These are phyloP conservation scores for Botrytis pseudocinerea DNA, from an alignment of 2,329 filamentous ascomycete genomes.

Conservation along the genomic window DNA sequence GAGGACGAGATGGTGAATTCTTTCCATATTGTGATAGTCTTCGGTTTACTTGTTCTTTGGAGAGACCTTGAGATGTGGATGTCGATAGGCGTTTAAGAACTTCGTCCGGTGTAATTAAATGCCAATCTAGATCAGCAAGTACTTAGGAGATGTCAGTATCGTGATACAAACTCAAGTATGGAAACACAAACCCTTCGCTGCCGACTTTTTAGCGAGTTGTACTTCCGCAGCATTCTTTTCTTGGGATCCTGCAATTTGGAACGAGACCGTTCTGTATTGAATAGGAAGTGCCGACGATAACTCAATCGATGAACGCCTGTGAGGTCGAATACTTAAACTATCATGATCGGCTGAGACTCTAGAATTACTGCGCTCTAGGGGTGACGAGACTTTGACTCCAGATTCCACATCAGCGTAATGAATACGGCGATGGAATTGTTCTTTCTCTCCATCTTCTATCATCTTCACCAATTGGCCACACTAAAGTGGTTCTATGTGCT, in stretches of 20 bases:
- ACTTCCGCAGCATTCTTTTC: slow-evolving; percentile 47
- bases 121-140: slow-evolving; percentile 65
- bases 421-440: not conserved
- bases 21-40: slow-evolving; percentile 60
- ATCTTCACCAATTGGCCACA: not conserved
- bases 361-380: not conserved
- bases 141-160: not conserved
- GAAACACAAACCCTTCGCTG: slow-evolving; percentile 46
- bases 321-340: slow-evolving; percentile 2
- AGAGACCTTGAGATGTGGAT: slow-evolving; percentile 58
- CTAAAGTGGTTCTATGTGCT: not conserved
- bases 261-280: slow-evolving; percentile 55
- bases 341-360: not conserved
- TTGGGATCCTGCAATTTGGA: slow-evolving; percentile 56
- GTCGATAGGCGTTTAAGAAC: slow-evolving; percentile 58
- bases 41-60: slow-evolving; percentile 54
- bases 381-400: not conserved
- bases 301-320: slow-evolving; percentile 38
- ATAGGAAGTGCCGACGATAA: slow-evolving; percentile 48
- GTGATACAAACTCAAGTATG: not conserved
- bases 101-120: slow-evolving; percentile 57
- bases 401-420: not conserved
- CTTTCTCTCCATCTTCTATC: not conserved
- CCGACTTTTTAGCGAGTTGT: slow-evolving; percentile 45
- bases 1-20: slow-evolving; percentile 65